Evolutionary conservation across 441 rosid species (phyloP), one percentile per base, ranked within the genome.

Genomic region (Corymbia citriodora): DNA sequence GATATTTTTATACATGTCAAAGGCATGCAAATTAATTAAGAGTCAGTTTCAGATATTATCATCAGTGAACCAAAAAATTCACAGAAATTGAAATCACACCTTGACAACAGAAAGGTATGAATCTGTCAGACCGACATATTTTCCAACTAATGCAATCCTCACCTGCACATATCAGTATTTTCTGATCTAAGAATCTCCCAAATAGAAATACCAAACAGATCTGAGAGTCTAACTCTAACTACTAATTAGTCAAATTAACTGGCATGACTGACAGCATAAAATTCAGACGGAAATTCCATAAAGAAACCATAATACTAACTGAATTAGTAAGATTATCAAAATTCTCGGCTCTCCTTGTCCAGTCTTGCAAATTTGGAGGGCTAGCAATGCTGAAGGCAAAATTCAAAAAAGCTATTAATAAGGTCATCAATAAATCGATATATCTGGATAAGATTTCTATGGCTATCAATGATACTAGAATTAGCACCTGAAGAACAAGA

Each of bases 81-180:
- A 36, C 82, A 89, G 50, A 33, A 40, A 55, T 59, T 27, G 21
- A 88, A 55, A 91, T 27, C 90, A 85, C 88, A 96, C 98, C 98
- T 96, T 96, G 74, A 96, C 94, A 91, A 96, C 97, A 10, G 98
- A 96, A 88, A 96, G 93, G 94, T 96, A 96, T 7, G 98, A 96
- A 94, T 96, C 98, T 3, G 95, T 88, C 90, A 95, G 93, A 91
- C 97, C 98, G 90, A 96, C 92, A 83, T 96, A 96, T 92, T 96
- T 96, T 88, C 98, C 98, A 91, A 96, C 97, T 95, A 96, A 93
- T 23, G 98, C 96, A 92, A 96, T 96, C 91, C 92, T 94, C 89
- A 95, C 98, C 98, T 96, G 95, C 79, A 91, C 74, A 92, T 74
- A 90, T 87, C 55, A 89, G 88, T 90, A 81, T 18, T 19, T 91